phyloP scores from a whole-genome alignment of 1,284 basidiomycete species.

The Boletellus deceptivus region DNA sequence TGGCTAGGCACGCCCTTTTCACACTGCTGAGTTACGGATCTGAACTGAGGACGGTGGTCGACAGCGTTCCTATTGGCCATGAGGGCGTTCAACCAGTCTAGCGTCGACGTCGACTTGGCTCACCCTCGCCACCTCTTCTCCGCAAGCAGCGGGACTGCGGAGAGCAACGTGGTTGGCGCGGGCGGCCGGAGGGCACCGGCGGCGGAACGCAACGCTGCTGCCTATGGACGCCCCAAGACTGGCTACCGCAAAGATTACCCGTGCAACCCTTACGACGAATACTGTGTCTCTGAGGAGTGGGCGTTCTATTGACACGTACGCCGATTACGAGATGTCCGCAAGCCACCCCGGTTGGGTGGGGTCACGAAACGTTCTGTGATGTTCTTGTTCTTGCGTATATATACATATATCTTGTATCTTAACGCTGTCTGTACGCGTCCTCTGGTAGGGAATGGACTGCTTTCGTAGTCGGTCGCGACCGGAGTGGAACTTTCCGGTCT shows the following conservation, averaged over 20 bases:
- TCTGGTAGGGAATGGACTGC: constrained; percentile 19
- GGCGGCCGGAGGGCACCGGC: constrained; percentile 27
- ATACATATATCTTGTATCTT: constrained; percentile 25
- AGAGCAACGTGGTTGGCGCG: constrained; percentile 34
- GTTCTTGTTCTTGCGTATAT: constrained; percentile 4
- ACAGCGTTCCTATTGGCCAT: constrained; percentile 48
- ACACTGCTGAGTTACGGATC: neutral
- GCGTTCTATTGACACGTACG: constrained; percentile 47
- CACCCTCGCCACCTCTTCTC: constrained; percentile 34
- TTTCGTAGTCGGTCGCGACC: constrained; percentile 8
- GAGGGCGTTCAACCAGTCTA: constrained; percentile 36
- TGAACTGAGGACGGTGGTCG: constrained; percentile 5
- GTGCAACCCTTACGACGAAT: constrained; percentile 56
- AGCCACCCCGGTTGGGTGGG: constrained; percentile 3
- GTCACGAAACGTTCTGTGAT: constrained; percentile 6
- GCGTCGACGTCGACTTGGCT: constrained; percentile 29
- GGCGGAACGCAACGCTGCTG: constrained; percentile 30
- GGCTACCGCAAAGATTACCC: constrained; percentile 43
- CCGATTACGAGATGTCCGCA: neutral
- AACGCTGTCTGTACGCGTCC: constrained; percentile 8
- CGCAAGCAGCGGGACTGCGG: constrained; percentile 34
- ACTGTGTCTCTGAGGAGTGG: constrained; percentile 74
- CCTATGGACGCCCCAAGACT: constrained; percentile 36
- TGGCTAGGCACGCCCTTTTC: constrained; percentile 59
- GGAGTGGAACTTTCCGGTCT: constrained; percentile 22